phyloP scores from a whole-genome alignment of 2,329 filamentous ascomycete species.

The Setomelanomma holmii region DNA sequence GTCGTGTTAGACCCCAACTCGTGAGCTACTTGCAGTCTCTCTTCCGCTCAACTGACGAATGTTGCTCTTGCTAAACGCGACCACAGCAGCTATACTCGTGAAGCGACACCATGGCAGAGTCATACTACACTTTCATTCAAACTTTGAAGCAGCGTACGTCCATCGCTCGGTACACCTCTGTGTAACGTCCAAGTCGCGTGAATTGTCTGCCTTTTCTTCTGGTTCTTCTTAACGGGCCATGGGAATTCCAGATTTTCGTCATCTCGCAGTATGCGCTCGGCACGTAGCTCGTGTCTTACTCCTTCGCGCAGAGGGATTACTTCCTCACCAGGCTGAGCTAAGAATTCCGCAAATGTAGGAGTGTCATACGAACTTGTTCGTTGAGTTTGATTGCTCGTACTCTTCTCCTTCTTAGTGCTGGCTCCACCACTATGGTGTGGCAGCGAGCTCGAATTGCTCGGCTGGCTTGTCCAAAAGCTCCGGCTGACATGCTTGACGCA shows the following conservation, averaged over 20 bases:
- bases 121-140: background rate
- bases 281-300: background rate
- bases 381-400: background rate
- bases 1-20: no score
- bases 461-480: constrained; percentile 5
- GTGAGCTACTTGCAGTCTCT: no score
- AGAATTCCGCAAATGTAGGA: constrained; percentile 3
- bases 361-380: background rate
- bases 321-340: constrained; percentile 5
- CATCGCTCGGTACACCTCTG: background rate
- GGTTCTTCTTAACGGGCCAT: constrained; percentile 1
- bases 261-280: background rate
- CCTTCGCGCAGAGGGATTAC: constrained; percentile 5
- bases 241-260: background rate
- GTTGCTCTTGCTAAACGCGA: no score
- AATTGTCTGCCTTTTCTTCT: constrained; percentile 4
- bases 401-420: background rate
- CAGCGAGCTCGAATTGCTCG: background rate
- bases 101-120: no score
- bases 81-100: no score
- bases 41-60: no score
- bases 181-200: constrained; percentile 3
- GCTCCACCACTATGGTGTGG: constrained; percentile 3
- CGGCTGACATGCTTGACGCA: constrained; percentile 7
- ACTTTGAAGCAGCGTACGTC: background rate